phyloP scores from a whole-genome alignment of 148 eudicot species.

The Talinum fruticosum region DNA sequence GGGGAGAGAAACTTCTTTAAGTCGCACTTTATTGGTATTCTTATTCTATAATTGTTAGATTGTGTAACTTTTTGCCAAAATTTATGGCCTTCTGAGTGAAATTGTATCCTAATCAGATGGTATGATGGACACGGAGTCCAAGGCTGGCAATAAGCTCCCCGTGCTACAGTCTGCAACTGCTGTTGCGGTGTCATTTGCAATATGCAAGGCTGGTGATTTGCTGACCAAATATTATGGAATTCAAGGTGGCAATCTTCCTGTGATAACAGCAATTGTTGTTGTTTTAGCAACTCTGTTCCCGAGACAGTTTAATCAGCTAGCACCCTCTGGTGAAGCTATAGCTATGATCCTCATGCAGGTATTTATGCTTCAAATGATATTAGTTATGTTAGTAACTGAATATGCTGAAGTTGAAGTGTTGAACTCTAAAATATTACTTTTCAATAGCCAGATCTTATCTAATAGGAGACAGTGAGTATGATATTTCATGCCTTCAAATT shows the following conservation, averaged over 20 bases:
- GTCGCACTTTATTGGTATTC: neutral
- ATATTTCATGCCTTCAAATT: neutral
- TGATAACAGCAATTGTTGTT: slow-evolving; percentile 66
- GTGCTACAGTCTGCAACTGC: slow-evolving; percentile 69
- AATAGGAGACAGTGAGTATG: neutral
- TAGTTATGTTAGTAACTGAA: neutral
- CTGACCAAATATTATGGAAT: slow-evolving; percentile 44
- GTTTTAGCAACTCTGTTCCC: slow-evolving; percentile 73
- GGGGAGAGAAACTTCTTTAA: neutral
- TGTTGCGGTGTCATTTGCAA: slow-evolving; percentile 65
- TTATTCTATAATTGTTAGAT: neutral
- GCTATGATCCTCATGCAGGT: slow-evolving; percentile 92
- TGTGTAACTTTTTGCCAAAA: neutral
- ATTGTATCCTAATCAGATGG: slow-evolving; percentile 38
- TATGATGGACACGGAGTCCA: slow-evolving; percentile 22
- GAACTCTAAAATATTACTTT: neutral
- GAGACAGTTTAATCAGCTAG: slow-evolving; percentile 53
- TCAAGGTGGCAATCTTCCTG: slow-evolving; percentile 77
- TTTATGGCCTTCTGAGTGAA: slow-evolving; percentile 11
- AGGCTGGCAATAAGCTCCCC: slow-evolving; percentile 41
- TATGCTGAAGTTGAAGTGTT: no score
- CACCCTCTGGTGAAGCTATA: slow-evolving; percentile 78
- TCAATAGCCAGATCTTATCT: neutral
- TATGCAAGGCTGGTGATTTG: slow-evolving; percentile 68
- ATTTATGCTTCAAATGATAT: neutral